A percentile compares a stretch with the other conserved stretches of the same genome.
These are phyloP conservation scores for Artomyces pyxidatus DNA, from an alignment of 768 basidiomycete species.

Conservation along the genomic window DNA sequence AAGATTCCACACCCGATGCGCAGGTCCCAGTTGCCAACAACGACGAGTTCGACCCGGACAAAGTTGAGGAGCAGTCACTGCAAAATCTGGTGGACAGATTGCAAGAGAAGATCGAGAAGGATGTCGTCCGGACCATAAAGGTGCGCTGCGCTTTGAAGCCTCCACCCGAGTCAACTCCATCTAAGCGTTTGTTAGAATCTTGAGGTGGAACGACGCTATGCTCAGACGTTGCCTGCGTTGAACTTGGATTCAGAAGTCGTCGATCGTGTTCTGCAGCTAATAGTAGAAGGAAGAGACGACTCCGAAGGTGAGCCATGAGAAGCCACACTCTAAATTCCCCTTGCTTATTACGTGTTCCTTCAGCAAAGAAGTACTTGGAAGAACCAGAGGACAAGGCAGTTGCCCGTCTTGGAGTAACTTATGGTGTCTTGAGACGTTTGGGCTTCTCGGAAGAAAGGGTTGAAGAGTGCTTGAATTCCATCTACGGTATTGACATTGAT, in stretches of 20 bases:
- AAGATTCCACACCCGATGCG: too few relatives aligned
- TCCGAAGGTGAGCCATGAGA: background rate
- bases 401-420: constrained; percentile 66
- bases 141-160: constrained; percentile 28
- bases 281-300: constrained; percentile 22
- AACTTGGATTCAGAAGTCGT: constrained; percentile 54
- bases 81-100: constrained; percentile 73
- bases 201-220: constrained; percentile 71
- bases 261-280: constrained; percentile 50
- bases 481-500: constrained; percentile 69
- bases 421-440: constrained; percentile 70
- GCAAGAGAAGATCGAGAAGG: constrained; percentile 86
- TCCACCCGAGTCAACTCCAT: background rate
- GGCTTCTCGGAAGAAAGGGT: constrained; percentile 68
- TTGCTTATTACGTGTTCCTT: background rate
- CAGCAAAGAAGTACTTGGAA: constrained; percentile 34
- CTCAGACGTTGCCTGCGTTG: constrained; percentile 52
- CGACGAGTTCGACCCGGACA: constrained; percentile 28
- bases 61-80: constrained; percentile 46
- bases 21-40: background rate
- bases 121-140: constrained; percentile 64
- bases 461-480: constrained; percentile 58
- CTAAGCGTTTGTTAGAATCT: constrained; percentile 45
- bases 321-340: background rate
- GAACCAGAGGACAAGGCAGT: constrained; percentile 66